Percentiles rank a stretch among this genome's conserved stretches.
Conservation (phyloP, 495 filamentous ascomycete genomes). For the Sphaerosporella brunnea region DNA sequence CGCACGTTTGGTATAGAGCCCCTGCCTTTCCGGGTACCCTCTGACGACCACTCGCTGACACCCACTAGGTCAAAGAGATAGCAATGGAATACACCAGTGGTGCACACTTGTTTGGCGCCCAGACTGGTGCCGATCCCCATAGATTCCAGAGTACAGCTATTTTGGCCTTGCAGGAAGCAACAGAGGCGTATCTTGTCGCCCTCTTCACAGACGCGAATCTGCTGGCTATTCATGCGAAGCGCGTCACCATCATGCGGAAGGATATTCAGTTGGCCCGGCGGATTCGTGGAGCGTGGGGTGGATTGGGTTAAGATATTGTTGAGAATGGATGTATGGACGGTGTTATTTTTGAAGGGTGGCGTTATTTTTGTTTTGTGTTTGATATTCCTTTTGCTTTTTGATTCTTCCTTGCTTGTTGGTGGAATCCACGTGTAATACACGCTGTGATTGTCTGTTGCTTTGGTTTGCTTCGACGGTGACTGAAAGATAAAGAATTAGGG, state of each 20-base stretch:
- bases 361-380: no score
- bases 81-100: conserved; percentile 30
- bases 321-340: no score
- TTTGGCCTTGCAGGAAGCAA: conserved; percentile 70
- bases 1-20: no score
- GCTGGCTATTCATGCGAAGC: conserved; percentile 82
- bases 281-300: conserved; percentile 56
- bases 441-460: no score
- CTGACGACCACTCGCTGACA: no score
- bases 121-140: conserved; percentile 38
- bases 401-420: no score
- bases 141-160: conserved; percentile 91
- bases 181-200: conserved; percentile 80
- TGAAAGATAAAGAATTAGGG: no score
- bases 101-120: conserved; percentile 31
- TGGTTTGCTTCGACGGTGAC: no score
- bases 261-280: conserved; percentile 75
- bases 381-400: no score
- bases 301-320: conserved; percentile 30
- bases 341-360: no score
- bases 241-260: conserved; percentile 92
- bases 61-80: conserved; percentile 76
- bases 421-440: no score
- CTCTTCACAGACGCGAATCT: conserved; percentile 87
- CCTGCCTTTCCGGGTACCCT: no score